Evolutionary conservation across 805 yeast genomes (phyloP).

Genomic region (Ascoidea asiatica): DNA sequence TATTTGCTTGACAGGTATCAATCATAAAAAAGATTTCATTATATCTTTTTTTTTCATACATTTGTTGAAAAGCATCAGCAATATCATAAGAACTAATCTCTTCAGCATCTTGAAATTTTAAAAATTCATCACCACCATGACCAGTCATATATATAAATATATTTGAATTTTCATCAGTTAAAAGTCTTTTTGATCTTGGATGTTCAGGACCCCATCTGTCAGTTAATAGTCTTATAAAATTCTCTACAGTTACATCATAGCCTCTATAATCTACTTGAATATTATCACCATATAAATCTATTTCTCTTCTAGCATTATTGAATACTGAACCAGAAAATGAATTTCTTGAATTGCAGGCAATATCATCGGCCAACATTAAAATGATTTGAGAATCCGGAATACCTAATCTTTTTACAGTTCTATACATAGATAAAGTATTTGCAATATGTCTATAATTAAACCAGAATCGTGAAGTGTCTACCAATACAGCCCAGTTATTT

Average conservation of each 20-base stretch:
- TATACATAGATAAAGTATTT: slow-evolving; percentile 82
- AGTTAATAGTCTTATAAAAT: slow-evolving; percentile 80
- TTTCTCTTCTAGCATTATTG: slow-evolving; percentile 82
- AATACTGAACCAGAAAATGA: slow-evolving; percentile 93
- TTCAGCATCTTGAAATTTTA: slow-evolving; percentile 97
- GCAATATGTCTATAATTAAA: slow-evolving; percentile 98
- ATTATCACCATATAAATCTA: slow-evolving; percentile 87
- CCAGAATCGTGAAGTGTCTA: slow-evolving; percentile 96
- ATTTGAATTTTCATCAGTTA: slow-evolving; percentile 90
- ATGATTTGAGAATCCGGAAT: slow-evolving; percentile 97
- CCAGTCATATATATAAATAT: slow-evolving; percentile 94
- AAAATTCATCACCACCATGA: slow-evolving; percentile 96
- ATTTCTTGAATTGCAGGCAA: slow-evolving; percentile 93
- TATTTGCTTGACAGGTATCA: slow-evolving; percentile 97
- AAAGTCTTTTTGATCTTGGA: slow-evolving; percentile 79
- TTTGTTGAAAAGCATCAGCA: slow-evolving; percentile 94
- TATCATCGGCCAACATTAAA: slow-evolving; percentile 90
- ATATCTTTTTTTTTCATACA: slow-evolving; percentile 91
- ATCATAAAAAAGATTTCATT: slow-evolving; percentile 95
- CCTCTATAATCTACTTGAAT: slow-evolving; percentile 97
- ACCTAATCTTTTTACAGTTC: slow-evolving; percentile 91
- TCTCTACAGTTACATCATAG: slow-evolving; percentile 95
- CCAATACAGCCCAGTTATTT: slow-evolving; percentile 73
- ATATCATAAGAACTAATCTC: slow-evolving; percentile 91
- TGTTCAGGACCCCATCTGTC: slow-evolving; percentile 94